Percentiles rank a stretch among this genome's conserved stretches.
Evolutionary conservation across 805 yeast genomes (phyloP).

Genomic region (Candida odintsovae): DNA sequence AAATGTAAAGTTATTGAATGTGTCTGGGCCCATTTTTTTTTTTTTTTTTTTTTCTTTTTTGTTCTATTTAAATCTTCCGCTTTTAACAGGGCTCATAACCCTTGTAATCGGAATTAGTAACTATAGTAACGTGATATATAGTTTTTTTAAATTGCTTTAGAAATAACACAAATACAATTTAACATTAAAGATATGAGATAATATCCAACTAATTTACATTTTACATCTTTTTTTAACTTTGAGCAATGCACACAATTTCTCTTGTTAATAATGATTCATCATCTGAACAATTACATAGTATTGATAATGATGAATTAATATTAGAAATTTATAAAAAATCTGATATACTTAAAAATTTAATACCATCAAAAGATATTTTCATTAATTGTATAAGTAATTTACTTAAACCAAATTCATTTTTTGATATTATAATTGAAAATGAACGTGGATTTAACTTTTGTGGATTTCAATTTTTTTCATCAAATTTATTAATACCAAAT

Average conservation of each 20-base stretch:
- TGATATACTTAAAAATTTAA: neutral
- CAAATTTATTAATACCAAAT: slow-evolving; percentile 33
- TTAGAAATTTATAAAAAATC: neutral
- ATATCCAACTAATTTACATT: no score
- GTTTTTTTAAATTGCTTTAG: no score
- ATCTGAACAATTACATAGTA: neutral
- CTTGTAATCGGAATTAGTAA: no score
- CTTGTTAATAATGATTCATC: slow-evolving; percentile 1
- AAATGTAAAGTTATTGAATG: no score
- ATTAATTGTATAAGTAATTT: neutral
- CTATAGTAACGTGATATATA: no score
- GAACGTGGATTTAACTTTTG: slow-evolving; percentile 48
- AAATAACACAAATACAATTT: no score
- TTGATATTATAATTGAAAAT: slow-evolving; percentile 45
- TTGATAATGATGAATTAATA: neutral
- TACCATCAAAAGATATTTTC: slow-evolving; percentile 2
- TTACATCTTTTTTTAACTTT: no score
- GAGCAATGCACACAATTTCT: neutral
- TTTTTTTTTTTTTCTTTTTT: no score
- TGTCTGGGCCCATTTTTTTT: no score
- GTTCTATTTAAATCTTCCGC: no score
- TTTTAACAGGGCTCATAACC: no score
- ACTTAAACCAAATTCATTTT: neutral
- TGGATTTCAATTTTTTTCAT: slow-evolving; percentile 47
- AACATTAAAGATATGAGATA: no score